These are phyloP conservation scores for Xylona heveae DNA, from an alignment of 495 filamentous ascomycete species.

Conservation along the genomic window DNA sequence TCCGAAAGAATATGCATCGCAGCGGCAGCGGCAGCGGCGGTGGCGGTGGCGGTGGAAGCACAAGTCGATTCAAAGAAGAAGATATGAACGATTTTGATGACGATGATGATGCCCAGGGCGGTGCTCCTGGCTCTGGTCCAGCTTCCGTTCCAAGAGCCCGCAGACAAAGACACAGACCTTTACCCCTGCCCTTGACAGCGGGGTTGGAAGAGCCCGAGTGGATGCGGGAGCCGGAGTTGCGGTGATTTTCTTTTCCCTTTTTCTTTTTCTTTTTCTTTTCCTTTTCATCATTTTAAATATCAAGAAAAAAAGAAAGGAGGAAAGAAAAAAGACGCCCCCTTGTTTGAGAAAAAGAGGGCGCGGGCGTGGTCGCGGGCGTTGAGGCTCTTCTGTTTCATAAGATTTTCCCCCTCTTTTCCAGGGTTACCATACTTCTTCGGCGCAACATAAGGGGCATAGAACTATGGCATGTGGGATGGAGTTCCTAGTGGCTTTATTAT, in stretches of 20 bases:
- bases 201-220: neutral
- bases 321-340: neutral
- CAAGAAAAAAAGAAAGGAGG: neutral
- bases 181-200: neutral
- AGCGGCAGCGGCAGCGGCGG: neutral
- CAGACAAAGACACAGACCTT: neutral
- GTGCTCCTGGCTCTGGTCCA: neutral
- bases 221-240: neutral
- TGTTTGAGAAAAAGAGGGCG: neutral
- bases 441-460: too few species aligned
- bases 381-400: neutral
- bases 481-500: too few species aligned
- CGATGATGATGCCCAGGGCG: neutral
- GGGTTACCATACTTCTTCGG: too few species aligned
- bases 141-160: neutral
- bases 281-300: neutral
- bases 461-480: too few species aligned
- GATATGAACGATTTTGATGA: too few species aligned
- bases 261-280: neutral
- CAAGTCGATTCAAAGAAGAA: neutral
- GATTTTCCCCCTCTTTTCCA: too few species aligned
- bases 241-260: neutral
- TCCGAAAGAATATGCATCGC: too few species aligned
- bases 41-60: neutral
- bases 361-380: neutral